Evolutionary conservation across 2,329 filamentous ascomycete genomes (phyloP).

Genomic region (Onygenales sp.): DNA sequence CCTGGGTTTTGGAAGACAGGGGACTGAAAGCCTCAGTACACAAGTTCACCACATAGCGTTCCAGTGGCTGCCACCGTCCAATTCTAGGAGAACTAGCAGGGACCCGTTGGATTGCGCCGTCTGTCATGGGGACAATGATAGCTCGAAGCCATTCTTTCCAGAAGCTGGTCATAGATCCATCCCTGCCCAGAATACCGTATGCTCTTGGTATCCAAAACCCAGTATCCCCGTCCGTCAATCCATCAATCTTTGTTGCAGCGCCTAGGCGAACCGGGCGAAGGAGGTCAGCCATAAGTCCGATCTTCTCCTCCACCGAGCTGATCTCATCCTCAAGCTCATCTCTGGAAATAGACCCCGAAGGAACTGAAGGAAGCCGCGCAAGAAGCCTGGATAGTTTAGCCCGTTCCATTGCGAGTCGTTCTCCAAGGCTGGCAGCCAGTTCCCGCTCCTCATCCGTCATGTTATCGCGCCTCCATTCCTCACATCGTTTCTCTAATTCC

Average conservation of each 20-base stretch:
- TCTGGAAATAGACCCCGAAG: constrained; percentile 70
- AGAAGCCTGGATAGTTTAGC: constrained; percentile 84
- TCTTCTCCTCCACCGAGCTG: constrained; percentile 93
- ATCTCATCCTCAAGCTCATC: constrained; percentile 90
- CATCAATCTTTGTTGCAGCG: constrained; percentile 93
- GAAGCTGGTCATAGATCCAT: constrained; percentile 73
- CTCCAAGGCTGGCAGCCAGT: constrained; percentile 80
- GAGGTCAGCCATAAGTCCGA: constrained; percentile 91
- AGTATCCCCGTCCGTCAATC: constrained; percentile 87
- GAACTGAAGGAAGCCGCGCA: constrained; percentile 67
- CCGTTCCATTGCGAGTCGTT: constrained; percentile 75
- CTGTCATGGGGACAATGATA: constrained; percentile 89
- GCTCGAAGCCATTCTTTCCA: constrained; percentile 99
- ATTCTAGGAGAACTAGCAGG: constrained; percentile 82
- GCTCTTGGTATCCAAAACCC: constrained; percentile 92
- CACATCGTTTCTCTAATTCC: constrained; percentile 62
- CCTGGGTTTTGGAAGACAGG: constrained; percentile 86
- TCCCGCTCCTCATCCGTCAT: constrained; percentile 99
- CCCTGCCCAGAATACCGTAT: constrained; percentile 83
- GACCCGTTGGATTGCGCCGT: constrained; percentile 71
- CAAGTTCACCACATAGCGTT: constrained; percentile 93
- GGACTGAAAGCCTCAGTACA: constrained; percentile 93
- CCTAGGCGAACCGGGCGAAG: constrained; percentile 85
- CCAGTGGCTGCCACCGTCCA: constrained; percentile 90
- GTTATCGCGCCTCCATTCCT: constrained; percentile 79